A percentile compares a stretch with the other conserved stretches of the same genome.
Evolutionary conservation across 208 protist species (phyloP).

Genomic region (Acanthamoeba castellanii): DNA sequence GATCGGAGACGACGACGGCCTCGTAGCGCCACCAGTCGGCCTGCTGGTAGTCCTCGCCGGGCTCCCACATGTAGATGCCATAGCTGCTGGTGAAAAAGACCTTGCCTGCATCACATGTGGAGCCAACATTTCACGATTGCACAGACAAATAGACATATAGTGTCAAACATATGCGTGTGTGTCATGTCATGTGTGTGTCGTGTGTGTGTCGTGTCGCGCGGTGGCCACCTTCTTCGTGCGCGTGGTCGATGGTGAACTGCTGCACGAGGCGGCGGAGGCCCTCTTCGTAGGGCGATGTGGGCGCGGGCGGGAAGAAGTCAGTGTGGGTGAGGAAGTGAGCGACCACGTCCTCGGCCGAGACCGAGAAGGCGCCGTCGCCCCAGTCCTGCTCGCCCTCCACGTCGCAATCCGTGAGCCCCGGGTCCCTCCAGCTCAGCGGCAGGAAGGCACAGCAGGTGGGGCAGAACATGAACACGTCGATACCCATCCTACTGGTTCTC

Average conservation of each 20-base stretch:
- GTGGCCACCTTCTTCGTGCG: neutral
- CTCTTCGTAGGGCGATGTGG: neutral
- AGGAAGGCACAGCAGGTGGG: neutral
- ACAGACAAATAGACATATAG: neutral
- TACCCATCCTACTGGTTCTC: neutral
- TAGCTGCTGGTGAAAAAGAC: neutral
- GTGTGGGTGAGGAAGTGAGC: neutral
- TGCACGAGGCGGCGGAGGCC: neutral
- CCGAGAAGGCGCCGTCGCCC: constrained; percentile 8
- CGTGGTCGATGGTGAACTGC: neutral
- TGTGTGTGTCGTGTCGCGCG: no score
- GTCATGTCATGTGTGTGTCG: neutral
- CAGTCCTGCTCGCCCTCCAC: neutral
- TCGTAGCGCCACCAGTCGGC: neutral
- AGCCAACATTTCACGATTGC: no score
- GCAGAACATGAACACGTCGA: constrained; percentile 2
- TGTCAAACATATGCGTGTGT: neutral
- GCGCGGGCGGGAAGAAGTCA: neutral
- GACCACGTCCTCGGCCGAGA: neutral
- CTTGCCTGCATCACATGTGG: neutral
- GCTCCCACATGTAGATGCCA: constrained; percentile 21
- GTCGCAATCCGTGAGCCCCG: neutral
- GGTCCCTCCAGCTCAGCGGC: neutral
- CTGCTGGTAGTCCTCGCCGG: neutral
- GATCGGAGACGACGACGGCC: neutral